phyloP scores from a whole-genome alignment of 108 stramenopile species.

The Pelagomonas calceolata region DNA sequence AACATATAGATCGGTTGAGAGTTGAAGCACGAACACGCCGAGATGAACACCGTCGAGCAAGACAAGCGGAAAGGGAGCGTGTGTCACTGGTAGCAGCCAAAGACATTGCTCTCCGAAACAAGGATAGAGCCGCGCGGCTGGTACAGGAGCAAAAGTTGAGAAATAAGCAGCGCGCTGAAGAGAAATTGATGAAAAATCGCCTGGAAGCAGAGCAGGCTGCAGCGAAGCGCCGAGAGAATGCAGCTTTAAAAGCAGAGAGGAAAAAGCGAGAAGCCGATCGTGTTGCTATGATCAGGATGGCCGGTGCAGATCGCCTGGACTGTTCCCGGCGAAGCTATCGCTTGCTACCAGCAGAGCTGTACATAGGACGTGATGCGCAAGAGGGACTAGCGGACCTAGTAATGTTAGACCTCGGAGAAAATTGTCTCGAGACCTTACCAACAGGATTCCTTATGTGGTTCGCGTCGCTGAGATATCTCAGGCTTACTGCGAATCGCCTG shows the following conservation, averaged over 20 bases:
- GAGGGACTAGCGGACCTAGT: constrained; percentile 7
- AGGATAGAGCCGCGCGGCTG: constrained; percentile 5
- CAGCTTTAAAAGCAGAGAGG: constrained; percentile 1
- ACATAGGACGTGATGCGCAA: constrained; percentile 6
- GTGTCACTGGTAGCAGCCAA: constrained; percentile 4
- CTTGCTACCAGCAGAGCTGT: constrained; percentile 2
- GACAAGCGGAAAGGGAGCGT: constrained; percentile 4
- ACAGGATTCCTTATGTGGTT: constrained; percentile 18
- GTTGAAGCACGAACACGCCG: constrained; percentile 1
- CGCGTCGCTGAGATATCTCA: constrained; percentile 17
- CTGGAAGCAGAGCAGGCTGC: constrained; percentile 12
- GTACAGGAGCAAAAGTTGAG: constrained; percentile 6
- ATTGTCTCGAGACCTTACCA: constrained; percentile 13
- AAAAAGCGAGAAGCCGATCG: constrained; percentile 5
- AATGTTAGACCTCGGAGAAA: constrained; percentile 9
- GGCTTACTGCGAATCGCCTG: constrained; percentile 25
- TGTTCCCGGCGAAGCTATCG: neutral
- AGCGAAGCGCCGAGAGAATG: constrained; percentile 6
- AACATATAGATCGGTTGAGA: constrained; percentile 6
- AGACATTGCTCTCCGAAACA: constrained; percentile 9
- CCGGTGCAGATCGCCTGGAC: neutral
- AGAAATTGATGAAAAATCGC: constrained; percentile 6
- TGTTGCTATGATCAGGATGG: neutral
- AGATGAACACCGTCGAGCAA: constrained; percentile 10
- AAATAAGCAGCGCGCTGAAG: constrained; percentile 13